These are phyloP conservation scores for Rhynchospora tenuis DNA, from an alignment of 176 grass and related monocot genomes.

Conservation along the genomic window DNA sequence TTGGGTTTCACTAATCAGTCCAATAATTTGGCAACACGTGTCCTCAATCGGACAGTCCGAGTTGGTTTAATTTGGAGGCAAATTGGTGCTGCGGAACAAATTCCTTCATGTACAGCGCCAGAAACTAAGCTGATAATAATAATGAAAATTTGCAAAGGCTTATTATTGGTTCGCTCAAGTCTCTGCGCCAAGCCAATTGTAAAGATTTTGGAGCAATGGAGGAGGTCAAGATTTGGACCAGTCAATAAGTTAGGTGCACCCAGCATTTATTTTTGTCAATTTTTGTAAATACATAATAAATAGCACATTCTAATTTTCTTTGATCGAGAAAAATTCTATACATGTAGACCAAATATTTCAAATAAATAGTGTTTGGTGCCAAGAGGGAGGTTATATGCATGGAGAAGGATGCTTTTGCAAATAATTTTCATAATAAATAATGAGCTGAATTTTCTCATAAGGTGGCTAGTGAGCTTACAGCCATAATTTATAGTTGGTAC, in stretches of 20 bases:
- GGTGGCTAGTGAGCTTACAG: background rate
- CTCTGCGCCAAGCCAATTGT: background rate
- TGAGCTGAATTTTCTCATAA: background rate
- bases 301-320: background rate
- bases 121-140: background rate
- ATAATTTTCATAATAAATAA: background rate
- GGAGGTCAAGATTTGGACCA: background rate
- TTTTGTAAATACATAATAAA: background rate
- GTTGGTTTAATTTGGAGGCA: background rate
- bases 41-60: background rate
- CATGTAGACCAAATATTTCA: background rate
- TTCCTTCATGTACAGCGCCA: background rate
- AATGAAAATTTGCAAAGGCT: background rate
- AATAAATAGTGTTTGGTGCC: background rate
- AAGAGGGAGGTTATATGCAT: background rate
- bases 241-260: background rate
- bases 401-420: background rate
- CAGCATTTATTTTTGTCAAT: background rate
- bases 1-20: background rate
- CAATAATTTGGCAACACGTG: background rate
- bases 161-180: background rate
- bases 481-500: constrained; percentile 1
- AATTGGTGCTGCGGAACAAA: background rate
- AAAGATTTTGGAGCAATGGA: background rate
- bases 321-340: background rate